Conservation (phyloP, 768 basidiomycete species). For the Pholiota conissans region DNA sequence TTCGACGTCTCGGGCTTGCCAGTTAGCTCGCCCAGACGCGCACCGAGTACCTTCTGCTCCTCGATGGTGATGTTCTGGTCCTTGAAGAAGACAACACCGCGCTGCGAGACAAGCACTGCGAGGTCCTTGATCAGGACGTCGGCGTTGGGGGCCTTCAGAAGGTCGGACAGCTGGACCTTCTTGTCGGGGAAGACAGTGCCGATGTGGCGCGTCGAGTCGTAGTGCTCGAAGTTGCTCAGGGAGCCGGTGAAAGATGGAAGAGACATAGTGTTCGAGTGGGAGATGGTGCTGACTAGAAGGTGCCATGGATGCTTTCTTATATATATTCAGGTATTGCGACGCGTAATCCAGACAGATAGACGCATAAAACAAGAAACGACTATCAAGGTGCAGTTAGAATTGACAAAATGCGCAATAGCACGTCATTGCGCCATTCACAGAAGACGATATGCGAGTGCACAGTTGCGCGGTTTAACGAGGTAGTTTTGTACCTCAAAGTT, state of each 20-base stretch:
- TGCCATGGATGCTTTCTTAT: not conserved
- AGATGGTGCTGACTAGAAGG: not conserved
- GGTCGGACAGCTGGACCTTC: conserved; percentile 43
- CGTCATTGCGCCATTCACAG: not conserved
- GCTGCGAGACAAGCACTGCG: conserved; percentile 50
- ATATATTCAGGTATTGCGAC: not conserved
- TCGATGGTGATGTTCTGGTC: conserved; percentile 49
- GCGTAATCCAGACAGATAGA: no score
- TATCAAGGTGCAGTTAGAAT: not conserved
- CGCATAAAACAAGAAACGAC: not conserved
- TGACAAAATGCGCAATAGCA: not conserved
- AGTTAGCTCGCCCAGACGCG: conserved; percentile 46
- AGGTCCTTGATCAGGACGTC: conserved; percentile 56
- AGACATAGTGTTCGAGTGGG: conserved; percentile 16
- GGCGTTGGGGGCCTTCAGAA: conserved; percentile 44
- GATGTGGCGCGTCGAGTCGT: conserved; percentile 51
- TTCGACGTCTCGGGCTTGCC: conserved; percentile 48
- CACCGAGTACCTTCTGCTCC: conserved; percentile 51
- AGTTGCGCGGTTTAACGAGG: not conserved
- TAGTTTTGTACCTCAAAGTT: not conserved
- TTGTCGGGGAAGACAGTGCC: conserved; percentile 52
- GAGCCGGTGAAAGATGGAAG: conserved; percentile 30
- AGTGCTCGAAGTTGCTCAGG: conserved; percentile 32
- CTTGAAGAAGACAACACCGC: conserved; percentile 68
- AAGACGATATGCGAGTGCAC: not conserved